Evolutionary conservation across 176 grass and related monocot species (phyloP).

Genomic region (Rhynchospora tenuis): DNA sequence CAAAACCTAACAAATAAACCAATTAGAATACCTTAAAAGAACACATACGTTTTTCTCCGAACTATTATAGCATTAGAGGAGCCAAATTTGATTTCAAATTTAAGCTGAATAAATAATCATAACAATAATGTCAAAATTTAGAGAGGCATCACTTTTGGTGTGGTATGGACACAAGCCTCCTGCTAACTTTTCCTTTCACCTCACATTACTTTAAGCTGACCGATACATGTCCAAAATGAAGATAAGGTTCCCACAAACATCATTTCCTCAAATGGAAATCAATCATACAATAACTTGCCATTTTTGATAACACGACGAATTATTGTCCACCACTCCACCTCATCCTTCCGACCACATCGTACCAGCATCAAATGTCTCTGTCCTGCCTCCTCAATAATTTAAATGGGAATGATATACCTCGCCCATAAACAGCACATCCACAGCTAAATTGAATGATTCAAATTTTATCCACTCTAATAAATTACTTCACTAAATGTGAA

Average conservation of each 20-base stretch:
- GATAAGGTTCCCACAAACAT: not conserved
- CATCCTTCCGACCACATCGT: not conserved
- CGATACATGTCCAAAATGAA: not conserved
- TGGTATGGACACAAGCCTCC: not conserved
- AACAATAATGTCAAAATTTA: not conserved
- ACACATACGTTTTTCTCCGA: too few relatives aligned
- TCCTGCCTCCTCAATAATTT: not conserved
- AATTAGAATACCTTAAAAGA: not conserved
- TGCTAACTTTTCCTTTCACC: not conserved
- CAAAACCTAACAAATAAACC: not conserved
- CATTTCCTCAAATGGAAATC: not conserved
- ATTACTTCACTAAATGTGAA: too few relatives aligned
- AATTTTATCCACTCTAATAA: too few relatives aligned
- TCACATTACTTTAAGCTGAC: not conserved
- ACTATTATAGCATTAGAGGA: not conserved
- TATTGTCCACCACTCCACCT: not conserved
- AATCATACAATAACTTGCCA: not conserved
- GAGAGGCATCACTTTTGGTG: not conserved
- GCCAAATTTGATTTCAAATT: not conserved
- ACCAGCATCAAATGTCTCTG: not conserved
- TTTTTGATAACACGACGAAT: not conserved
- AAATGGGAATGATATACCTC: not conserved
- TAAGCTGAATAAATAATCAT: not conserved
- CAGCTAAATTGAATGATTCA: too few relatives aligned
- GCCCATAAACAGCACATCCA: not conserved